Evolutionary conservation across 2,329 filamentous ascomycete genomes (phyloP), one percentile per base, ranked within the genome.

Genomic region (Phoma sp.): DNA sequence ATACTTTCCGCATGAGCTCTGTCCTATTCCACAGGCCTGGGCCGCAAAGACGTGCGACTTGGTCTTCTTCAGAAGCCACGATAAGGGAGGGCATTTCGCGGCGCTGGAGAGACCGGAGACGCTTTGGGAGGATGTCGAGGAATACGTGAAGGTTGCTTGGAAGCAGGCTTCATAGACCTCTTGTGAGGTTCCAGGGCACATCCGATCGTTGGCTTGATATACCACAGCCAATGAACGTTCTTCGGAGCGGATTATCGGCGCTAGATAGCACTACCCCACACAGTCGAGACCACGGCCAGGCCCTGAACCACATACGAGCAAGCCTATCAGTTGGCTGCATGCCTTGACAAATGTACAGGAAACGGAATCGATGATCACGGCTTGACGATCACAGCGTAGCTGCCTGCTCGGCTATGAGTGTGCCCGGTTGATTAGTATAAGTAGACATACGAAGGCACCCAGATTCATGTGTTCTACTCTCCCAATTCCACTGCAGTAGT

Each of bases 41-140:
- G 74, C 74, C 11, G 71, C 66, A 41, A 72, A 64, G 52, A 75
- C 69, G 3, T 76, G 73, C 0, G 68, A 73, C 25, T 29, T 80
- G 36, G 72, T 75, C 7, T 73, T 65, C 29, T 75, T 71, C 33
- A 68, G 56, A 13, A 62, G 61, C 22, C 77, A 79, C 65, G 67
- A 73, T 13, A 59, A 47, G 7, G 67, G 66, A 8, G 68, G 67
- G 0, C 83, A 85, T 68, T 85, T 84, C 62, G 81, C 83, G 13
- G 74, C 75, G 5, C 55, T 82, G 45, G 79, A 82, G 61, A 66
- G 69, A 41, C 78, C 79, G 1, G 68, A 69, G 32, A 65, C 55
- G 23, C 64, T 82, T 29, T 67, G 75, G 52, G 65, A 57, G n/a
- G 80, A 82, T 69, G 57, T 81, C 1, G 77, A 81, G 58, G 74